Percentiles rank a stretch among this genome's conserved stretches.
phyloP scores from a whole-genome alignment of 2,329 filamentous ascomycete genomes.

The Aspergillus brunneoviolaceus region DNA sequence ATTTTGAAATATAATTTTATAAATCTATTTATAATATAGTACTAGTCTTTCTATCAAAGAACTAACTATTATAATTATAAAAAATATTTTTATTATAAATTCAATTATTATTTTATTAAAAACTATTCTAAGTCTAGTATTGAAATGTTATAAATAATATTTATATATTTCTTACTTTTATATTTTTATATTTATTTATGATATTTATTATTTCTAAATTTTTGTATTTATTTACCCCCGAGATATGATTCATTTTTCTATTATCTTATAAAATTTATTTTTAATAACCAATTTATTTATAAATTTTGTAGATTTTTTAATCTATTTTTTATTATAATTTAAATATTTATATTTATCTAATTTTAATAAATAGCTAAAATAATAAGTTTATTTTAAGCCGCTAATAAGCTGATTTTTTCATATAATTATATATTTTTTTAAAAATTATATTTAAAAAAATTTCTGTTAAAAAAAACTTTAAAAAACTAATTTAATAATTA shows the following conservation, averaged over 20 bases:
- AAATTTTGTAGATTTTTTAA: background rate
- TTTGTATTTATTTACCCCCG: too few relatives aligned
- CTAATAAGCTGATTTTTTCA: too few relatives aligned
- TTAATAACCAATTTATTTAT: background rate
- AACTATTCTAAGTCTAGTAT: background rate
- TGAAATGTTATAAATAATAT: background rate
- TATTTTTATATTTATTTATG: background rate
- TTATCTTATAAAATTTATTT: background rate
- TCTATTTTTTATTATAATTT: background rate
- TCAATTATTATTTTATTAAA: background rate
- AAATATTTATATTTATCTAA: too few relatives aligned
- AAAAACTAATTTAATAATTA: too few relatives aligned
- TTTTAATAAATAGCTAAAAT: too few relatives aligned
- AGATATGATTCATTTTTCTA: background rate
- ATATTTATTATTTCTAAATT: too few relatives aligned
- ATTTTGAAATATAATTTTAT: background rate
- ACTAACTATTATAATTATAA: background rate
- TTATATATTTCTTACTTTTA: background rate
- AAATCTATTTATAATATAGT: background rate
- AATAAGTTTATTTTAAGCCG: too few relatives aligned
- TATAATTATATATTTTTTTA: too few relatives aligned
- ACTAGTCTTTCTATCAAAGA: background rate
- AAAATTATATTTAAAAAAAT: too few relatives aligned
- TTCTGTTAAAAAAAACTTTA: too few relatives aligned
- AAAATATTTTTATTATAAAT: background rate